These are phyloP conservation scores for Lachancea kluyveri DNA, from an alignment of 805 yeast species.

Conservation along the genomic window DNA sequence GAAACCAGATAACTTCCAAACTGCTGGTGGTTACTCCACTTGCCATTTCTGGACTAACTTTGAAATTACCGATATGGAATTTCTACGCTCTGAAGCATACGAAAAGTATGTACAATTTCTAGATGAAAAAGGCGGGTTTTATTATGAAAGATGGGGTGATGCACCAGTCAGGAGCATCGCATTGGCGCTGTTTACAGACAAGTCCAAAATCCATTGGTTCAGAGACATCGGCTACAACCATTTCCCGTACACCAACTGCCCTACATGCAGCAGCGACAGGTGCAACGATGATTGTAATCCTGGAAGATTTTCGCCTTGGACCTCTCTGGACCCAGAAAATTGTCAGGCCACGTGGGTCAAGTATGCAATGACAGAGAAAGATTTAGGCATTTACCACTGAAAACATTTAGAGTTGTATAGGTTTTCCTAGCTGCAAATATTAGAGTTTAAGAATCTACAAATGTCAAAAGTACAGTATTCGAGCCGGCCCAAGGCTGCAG, in stretches of 20 bases:
- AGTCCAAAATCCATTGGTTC: constrained; percentile 73
- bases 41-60: constrained; percentile 93
- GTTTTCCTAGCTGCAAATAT: too few relatives aligned
- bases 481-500: too few relatives aligned
- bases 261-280: constrained; percentile 39
- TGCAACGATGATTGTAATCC: constrained; percentile 43
- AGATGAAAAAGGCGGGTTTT: constrained; percentile 72
- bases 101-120: constrained; percentile 54
- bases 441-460: too few relatives aligned
- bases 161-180: constrained; percentile 87
- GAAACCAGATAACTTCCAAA: constrained; percentile 41
- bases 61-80: constrained; percentile 81
- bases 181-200: constrained; percentile 63
- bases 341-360: constrained; percentile 70
- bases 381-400: constrained; percentile 17
- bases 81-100: constrained; percentile 65
- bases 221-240: constrained; percentile 77
- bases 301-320: constrained; percentile 50
- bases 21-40: constrained; percentile 42
- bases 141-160: constrained; percentile 92
- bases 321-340: constrained; percentile 55
- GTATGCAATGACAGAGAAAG: constrained; percentile 33
- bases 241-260: constrained; percentile 72
- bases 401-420: too few relatives aligned
- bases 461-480: too few relatives aligned